A percentile compares a stretch with the other conserved stretches of the same genome.
Conservation (phyloP, 176 grass and related monocot species). For the Carex parvula region DNA sequence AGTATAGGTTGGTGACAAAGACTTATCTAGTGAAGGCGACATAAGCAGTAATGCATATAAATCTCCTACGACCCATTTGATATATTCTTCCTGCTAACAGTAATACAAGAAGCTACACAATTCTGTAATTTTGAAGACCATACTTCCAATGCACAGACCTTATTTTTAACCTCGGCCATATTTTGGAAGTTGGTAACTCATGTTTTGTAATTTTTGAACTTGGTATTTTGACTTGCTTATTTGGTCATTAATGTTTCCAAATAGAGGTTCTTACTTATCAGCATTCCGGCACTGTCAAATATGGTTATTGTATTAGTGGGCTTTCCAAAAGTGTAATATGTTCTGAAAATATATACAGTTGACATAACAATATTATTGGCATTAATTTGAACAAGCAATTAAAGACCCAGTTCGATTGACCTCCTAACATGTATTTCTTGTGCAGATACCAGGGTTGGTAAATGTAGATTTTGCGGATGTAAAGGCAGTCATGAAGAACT, state of each 20-base stretch:
- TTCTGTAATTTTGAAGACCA: background rate
- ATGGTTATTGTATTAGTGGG: background rate
- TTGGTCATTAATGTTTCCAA: constrained; percentile 3
- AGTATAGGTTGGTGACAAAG: background rate
- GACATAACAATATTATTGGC: background rate
- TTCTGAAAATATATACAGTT: background rate
- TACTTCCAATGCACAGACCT: background rate
- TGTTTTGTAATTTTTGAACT: background rate
- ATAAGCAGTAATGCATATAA: background rate
- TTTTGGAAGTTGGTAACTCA: background rate
- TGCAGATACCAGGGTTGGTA: constrained; percentile 86
- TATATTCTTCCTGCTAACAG: background rate
- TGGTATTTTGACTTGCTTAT: background rate
- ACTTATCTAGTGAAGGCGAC: background rate
- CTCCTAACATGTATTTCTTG: constrained; percentile 11
- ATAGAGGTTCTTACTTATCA: background rate
- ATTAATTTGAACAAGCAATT: background rate
- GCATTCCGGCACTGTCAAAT: background rate
- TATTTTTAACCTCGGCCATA: background rate
- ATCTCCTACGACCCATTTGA: background rate
- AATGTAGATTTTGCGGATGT: constrained; percentile 99
- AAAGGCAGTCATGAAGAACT: constrained; percentile 92
- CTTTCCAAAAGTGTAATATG: background rate
- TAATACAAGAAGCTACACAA: background rate
- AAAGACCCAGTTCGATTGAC: background rate